phyloP scores from a whole-genome alignment of 805 yeast species.

The Candida montana region DNA sequence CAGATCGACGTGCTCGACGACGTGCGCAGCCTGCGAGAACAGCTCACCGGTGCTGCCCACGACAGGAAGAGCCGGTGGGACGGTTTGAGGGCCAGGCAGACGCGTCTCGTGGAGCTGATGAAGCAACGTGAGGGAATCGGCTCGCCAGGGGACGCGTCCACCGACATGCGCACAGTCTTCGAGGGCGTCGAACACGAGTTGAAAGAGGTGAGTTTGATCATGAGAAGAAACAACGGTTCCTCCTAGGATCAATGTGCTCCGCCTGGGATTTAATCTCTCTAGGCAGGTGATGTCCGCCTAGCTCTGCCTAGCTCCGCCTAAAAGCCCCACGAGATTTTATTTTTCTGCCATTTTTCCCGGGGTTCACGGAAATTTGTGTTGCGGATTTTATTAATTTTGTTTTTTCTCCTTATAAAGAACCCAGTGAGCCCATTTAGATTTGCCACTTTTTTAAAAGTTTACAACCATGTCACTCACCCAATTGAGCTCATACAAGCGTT shows the following conservation, averaged over 20 bases:
- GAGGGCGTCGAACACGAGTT: not conserved
- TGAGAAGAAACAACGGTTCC: not conserved
- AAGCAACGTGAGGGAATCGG: not conserved
- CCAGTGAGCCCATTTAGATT: not conserved
- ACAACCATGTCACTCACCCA: constrained; percentile 40
- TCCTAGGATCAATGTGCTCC: too few relatives aligned
- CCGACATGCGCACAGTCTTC: not conserved
- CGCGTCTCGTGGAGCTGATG: not conserved
- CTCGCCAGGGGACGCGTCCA: not conserved
- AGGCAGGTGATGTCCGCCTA: too few relatives aligned
- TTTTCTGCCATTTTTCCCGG: too few relatives aligned
- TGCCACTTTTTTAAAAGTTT: too few relatives aligned
- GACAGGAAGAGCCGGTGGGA: not conserved
- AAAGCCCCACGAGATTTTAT: too few relatives aligned
- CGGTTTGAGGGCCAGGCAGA: not conserved
- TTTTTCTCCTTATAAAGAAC: not conserved
- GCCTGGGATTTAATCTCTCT: too few relatives aligned
- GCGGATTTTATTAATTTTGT: too few relatives aligned
- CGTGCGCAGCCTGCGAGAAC: not conserved
- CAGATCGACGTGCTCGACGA: not conserved
- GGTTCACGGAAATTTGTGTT: not conserved
- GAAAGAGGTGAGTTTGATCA: not conserved
- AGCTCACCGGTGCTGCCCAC: not conserved
- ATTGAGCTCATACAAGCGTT: constrained; percentile 78
- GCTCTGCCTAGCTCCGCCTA: too few relatives aligned